These are phyloP conservation scores for Microcyclospora pomicola DNA, from an alignment of 2,329 filamentous ascomycete species.

Conservation along the genomic window DNA sequence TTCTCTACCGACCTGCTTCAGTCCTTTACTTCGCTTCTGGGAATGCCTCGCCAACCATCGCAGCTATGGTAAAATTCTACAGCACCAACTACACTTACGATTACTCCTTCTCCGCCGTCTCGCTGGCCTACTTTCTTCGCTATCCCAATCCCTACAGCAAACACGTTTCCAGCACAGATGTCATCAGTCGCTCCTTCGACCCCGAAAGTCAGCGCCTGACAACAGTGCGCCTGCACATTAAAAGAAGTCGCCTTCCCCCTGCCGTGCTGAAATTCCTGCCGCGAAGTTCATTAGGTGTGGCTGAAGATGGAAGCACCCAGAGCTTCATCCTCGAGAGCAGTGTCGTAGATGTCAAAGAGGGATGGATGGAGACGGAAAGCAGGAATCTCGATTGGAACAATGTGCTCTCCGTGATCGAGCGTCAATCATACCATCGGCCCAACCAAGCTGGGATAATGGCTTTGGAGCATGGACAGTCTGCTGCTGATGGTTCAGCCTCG, in stretches of 20 bases:
- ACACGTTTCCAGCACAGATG: constrained; percentile 73
- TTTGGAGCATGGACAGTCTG: constrained; percentile 1
- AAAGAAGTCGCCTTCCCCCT: constrained; percentile 63
- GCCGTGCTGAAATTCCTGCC: constrained; percentile 66
- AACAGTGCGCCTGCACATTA: constrained; percentile 67
- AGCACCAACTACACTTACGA: constrained; percentile 53
- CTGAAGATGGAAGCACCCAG: constrained; percentile 46
- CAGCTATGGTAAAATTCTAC: constrained; percentile 40
- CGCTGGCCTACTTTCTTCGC: constrained; percentile 77
- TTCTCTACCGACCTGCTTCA: not conserved
- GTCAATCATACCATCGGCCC: constrained; percentile 52
- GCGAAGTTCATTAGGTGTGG: constrained; percentile 49
- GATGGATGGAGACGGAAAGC: constrained; percentile 72
- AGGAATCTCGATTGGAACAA: constrained; percentile 72
- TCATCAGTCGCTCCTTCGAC: constrained; percentile 61
- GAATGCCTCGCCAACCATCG: constrained; percentile 3
- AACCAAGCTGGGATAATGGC: constrained; percentile 12
- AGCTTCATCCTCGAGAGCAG: constrained; percentile 71
- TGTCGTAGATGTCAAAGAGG: constrained; percentile 63
- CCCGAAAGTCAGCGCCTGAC: constrained; percentile 58
- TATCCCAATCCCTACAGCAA: constrained; percentile 77
- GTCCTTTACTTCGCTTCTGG: not conserved
- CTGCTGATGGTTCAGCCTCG: constrained; percentile 8
- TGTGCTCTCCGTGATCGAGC: constrained; percentile 63
- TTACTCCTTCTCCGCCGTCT: constrained; percentile 73